Evolutionary conservation across 1,139 yeast species (phyloP).

Genomic region (Protomyces pachydermus): DNA sequence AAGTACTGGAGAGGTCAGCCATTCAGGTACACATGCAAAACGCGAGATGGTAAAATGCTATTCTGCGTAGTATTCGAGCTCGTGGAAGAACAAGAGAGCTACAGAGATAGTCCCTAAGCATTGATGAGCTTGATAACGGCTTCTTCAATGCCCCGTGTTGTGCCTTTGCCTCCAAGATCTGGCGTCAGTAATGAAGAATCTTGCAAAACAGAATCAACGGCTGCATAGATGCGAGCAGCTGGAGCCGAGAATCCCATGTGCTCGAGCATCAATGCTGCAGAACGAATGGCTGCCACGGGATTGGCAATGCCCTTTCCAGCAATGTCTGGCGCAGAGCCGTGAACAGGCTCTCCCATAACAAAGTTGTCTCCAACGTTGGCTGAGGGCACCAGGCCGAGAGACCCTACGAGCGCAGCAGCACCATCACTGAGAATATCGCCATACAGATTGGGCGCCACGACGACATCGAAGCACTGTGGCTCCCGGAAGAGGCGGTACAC

Average conservation of each 20-base stretch:
- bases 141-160: conserved; percentile 79
- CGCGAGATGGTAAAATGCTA: conserved; percentile 29
- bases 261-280: conserved; percentile 94
- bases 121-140: conserved; percentile 56
- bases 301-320: conserved; percentile 85
- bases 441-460: conserved; percentile 95
- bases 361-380: conserved; percentile 95
- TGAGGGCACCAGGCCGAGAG: conserved; percentile 95
- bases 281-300: conserved; percentile 96
- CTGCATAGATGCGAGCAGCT: conserved; percentile 86
- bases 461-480: conserved; percentile 94
- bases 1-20: conserved; percentile 44
- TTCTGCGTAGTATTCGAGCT: conserved; percentile 34
- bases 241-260: conserved; percentile 87
- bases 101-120: neutral
- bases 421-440: conserved; percentile 98
- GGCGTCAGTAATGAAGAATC: conserved; percentile 84
- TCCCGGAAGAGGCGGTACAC: conserved; percentile 98
- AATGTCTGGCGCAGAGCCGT: conserved; percentile 97
- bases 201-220: conserved; percentile 86
- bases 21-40: conserved; percentile 35
- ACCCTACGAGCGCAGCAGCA: conserved; percentile 98
- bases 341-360: conserved; percentile 98
- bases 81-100: conserved; percentile 35
- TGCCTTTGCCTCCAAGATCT: conserved; percentile 83